Base-by-base conservation (phyloP, 2,329 filamentous ascomycete genomes). In the Biscogniauxia marginata region DNA sequence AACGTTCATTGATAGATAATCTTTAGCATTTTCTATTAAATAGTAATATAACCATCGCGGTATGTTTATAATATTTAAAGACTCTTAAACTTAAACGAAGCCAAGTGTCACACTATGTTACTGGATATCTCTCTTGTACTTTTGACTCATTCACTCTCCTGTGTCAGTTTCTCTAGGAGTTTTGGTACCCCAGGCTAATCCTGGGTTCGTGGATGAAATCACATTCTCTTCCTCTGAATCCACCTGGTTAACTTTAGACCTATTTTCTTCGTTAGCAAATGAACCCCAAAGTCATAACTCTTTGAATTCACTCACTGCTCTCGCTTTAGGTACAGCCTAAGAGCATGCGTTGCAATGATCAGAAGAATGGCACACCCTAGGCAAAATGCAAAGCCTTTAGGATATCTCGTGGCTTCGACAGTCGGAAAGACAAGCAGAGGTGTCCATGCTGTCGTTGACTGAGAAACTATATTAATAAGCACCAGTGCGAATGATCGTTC, bases 381-480 rank as follows among this genome's bases (percentile, higher is more conserved):
- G 2, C 68, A 64, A 50, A 75, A 76, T 0, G 71, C 65, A 43
- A 73, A 79, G 3, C 77, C 77, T 54, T 78, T 79, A 0, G 70
- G 68, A 50, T 72, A 80, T 1, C 71, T 60, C 1, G 77, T 77
- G 0, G 71, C 72, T 55, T 80, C 76, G 3, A 75, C 71, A 0
- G 77, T 79, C 0, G 70, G 72, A 60, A 82, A 85, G 0, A 78
- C 75, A 11, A 85, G 63, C 2, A 84, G 62, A 3, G 77, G 78
- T 2, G 79, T 84, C 82, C 82, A 85, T 0, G 79, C 81, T 0
- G 79, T 84, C 0, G 79, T 80, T 0, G 77, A 82, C 64, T 83
- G 81, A 0, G 80, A 74, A n/a, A 84, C 69, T 0, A 75, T 72
- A 49, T 81, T 85, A 58, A 83, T 78, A 20, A 81, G 64, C 3